Evolutionary conservation across 148 eudicot species (phyloP), one percentile per base, ranked within the genome.

Genomic region (Agrostemma githago): DNA sequence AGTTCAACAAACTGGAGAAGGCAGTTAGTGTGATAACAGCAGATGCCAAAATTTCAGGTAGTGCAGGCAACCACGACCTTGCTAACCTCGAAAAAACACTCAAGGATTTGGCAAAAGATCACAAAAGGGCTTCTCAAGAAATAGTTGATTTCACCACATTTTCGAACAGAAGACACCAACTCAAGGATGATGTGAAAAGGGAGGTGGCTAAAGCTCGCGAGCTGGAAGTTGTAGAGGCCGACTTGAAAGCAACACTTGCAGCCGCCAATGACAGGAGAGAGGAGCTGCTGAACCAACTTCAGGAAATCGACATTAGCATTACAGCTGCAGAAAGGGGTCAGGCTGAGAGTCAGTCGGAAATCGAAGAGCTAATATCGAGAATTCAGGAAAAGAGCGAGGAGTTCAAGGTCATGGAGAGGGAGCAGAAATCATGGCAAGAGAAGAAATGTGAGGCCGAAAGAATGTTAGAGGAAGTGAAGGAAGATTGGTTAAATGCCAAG

Each of bases 151-250:
- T 41, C 15, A 39, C 74, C 0, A 20, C 63, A 34, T 79, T 71
- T 53, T 67, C 69, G 38, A 53, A 53, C 42, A 63, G 17, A 64
- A 67, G 72, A 53, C 42, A 40, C n/a, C 71, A 65, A 40, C 34
- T 62, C 15, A 82, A 65, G 54, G 43, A 34, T 15, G 84, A 68
- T 12, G 60, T 82, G 8, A 77, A 75, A 15, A 43, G 62, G 38
- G 74, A 75, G 41, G 79, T 53, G 3, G 69, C 74, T 38, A 75
- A 75, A 72, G 84, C 79, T 62, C 74, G 67, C 9, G 79, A 72
- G 71, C 71, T 82, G 38, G 70, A 82, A 70, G 58, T 17, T 40
- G 2, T 67, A 8, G 77, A 79, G 68, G 62, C n/a, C 64, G 76
- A 75, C 53, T 17, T 58, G n/a, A 65, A 38, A 37, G 40, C 16